Evolutionary conservation across 169 alveolate genomes (phyloP), one percentile per base, ranked within the genome.

Genomic region (Babesia ovis): DNA sequence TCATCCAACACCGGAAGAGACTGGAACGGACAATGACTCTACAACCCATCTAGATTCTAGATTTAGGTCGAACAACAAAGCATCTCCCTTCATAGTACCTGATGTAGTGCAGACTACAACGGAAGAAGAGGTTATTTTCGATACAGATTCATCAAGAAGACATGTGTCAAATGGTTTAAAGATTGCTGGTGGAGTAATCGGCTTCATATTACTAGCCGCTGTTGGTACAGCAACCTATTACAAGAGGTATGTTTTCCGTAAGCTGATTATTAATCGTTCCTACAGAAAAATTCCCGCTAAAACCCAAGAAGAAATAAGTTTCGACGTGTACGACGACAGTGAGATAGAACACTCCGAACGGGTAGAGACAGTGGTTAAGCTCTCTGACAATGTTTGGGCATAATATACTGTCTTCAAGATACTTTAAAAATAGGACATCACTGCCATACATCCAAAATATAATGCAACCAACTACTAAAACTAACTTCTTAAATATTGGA

Each of bases 151-250:
- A 20, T 18, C 56, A 20, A 20, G 27, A 20, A 12, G 56, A 18
- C 20, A 48, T 12, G 56, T 32, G 11, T 55, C 66, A 25, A 55
- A 25, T 32, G 66, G 66, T 32, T 18, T 55, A 16, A 55, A 29
- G 45, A 1, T 55, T 14, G 66, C 66, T 22, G 66, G 66, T 9
- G 66, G 66, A 4, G 45, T 32, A 32, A 29, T 55, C 25, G 66
- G 66, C 45, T 1, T 55, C 3, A 9, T 3, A 8, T 0, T 55
- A 29, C 45, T 55, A 3, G 25, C 27, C 11, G 66, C 48, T 4
- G 45, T 32, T 2, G 66, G 66, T 29, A 12, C 66, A 3, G 56
- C 56, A 20, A 18, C 20, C 20, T 12, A 48, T 8, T 6, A 18
- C 5, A 48, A 48, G 27, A 48, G 27, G 56, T 48, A 48, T 18